Conservation (phyloP, 176 grass and related monocot species). For the Paspalum notatum region DNA sequence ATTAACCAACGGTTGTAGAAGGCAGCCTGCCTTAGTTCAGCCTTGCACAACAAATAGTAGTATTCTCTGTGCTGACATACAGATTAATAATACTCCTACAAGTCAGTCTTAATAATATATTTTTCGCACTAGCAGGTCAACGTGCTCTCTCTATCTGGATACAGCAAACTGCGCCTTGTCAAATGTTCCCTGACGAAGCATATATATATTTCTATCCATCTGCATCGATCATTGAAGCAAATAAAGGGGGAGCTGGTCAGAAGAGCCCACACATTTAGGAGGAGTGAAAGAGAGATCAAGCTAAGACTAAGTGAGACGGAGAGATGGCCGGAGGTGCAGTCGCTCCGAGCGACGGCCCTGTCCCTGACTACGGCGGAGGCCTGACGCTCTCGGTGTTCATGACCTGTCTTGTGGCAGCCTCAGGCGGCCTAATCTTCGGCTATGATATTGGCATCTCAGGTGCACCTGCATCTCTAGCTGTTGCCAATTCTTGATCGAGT, state of each 20-base stretch:
- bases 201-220: not conserved
- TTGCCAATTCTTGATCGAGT: no score
- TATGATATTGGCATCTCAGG: slow-evolving; percentile 89
- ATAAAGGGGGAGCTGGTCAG: not conserved
- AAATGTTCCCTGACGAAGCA: not conserved
- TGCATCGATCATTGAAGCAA: not conserved
- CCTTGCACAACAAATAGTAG: not conserved
- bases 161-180: not conserved
- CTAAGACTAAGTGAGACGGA: not conserved
- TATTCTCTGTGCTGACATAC: not conserved
- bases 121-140: not conserved
- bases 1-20: no score
- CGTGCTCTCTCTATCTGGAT: not conserved
- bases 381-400: slow-evolving; percentile 56
- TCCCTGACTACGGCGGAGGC: slow-evolving; percentile 47
- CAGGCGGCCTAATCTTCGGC: slow-evolving; percentile 57
- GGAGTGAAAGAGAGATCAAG: not conserved
- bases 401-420: slow-evolving; percentile 62
- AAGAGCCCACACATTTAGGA: not conserved
- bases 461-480: no score
- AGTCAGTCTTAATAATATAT: not conserved
- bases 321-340: slow-evolving; percentile 44
- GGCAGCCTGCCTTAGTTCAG: no score
- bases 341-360: not conserved
- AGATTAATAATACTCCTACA: not conserved